Evolutionary conservation across 1,284 basidiomycete species (phyloP).

Genomic region (Fomes fomentarius): DNA sequence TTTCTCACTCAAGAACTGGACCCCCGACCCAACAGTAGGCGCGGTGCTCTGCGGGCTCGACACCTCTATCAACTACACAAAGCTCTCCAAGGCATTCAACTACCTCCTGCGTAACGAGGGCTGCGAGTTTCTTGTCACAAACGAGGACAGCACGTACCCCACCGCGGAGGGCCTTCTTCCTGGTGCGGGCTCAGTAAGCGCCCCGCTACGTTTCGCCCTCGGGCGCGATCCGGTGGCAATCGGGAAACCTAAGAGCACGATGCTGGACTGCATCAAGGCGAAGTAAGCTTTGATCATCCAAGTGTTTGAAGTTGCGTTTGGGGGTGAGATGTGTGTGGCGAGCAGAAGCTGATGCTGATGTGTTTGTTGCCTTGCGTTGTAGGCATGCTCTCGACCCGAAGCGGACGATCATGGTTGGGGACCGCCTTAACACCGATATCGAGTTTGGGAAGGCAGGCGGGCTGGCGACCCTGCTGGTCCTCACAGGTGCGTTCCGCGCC

Average conservation of each 20-base stretch:
- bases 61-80: slow-evolving; percentile 84
- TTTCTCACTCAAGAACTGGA: slow-evolving; percentile 72
- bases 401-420: slow-evolving; percentile 93
- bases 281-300: slow-evolving; percentile 58
- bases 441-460: slow-evolving; percentile 88
- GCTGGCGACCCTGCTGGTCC: slow-evolving; percentile 86
- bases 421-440: slow-evolving; percentile 95
- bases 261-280: slow-evolving; percentile 96
- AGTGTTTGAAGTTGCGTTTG: neutral
- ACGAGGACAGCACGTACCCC: slow-evolving; percentile 92
- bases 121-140: slow-evolving; percentile 91
- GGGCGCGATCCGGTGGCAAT: slow-evolving; percentile 78
- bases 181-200: slow-evolving; percentile 84
- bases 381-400: slow-evolving; percentile 86
- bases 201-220: slow-evolving; percentile 79
- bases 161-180: slow-evolving; percentile 82
- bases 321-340: neutral
- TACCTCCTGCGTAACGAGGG: slow-evolving; percentile 82
- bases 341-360: neutral
- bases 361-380: slow-evolving; percentile 12
- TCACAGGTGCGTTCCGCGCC: slow-evolving; percentile 90
- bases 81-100: slow-evolving; percentile 91
- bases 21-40: slow-evolving; percentile 78
- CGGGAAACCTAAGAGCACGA: slow-evolving; percentile 90
- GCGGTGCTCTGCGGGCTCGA: slow-evolving; percentile 94